Evolutionary conservation across 1,284 basidiomycete species (phyloP).

Genomic region (Apiotrichum sp.): DNA sequence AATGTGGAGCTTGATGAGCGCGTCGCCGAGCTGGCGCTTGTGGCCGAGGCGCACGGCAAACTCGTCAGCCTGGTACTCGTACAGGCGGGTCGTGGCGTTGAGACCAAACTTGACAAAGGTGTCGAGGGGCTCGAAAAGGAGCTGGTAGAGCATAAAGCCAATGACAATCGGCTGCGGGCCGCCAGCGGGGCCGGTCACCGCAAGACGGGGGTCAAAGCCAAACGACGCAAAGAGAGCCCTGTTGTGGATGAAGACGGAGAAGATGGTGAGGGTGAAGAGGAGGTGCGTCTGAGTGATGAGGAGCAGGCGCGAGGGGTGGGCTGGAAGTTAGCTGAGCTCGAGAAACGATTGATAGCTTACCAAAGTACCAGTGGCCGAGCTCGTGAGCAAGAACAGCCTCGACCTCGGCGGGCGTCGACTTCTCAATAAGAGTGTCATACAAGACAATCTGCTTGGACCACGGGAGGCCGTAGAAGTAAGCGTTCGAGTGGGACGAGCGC

Average conservation of each 20-base stretch:
- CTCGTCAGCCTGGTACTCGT: constrained; percentile 74
- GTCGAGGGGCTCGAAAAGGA: constrained; percentile 77
- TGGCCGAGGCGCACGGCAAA: constrained; percentile 43
- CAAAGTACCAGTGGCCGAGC: constrained; percentile 89
- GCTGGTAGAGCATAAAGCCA: constrained; percentile 80
- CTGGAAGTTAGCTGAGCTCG: background rate
- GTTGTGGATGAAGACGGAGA: constrained; percentile 87
- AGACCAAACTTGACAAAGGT: constrained; percentile 67
- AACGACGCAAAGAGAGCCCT: constrained; percentile 77
- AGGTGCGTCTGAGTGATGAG: constrained; percentile 78
- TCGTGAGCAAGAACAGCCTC: constrained; percentile 86
- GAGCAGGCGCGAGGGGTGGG: constrained; percentile 84
- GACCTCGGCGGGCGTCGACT: constrained; percentile 79
- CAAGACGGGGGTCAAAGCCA: constrained; percentile 63
- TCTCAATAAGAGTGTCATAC: constrained; percentile 91
- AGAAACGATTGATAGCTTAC: too few relatives aligned
- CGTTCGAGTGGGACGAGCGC: constrained; percentile 88
- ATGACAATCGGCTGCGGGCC: constrained; percentile 70
- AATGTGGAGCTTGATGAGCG: constrained; percentile 74
- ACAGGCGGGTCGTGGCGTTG: constrained; percentile 72
- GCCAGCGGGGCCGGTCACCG: constrained; percentile 51
- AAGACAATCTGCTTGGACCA: constrained; percentile 97
- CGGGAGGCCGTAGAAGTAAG: constrained; percentile 89
- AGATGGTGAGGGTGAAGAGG: constrained; percentile 75
- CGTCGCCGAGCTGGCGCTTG: constrained; percentile 63